Conservation (phyloP, 768 basidiomycete genomes). For the Phlegmacium glaucopus region DNA sequence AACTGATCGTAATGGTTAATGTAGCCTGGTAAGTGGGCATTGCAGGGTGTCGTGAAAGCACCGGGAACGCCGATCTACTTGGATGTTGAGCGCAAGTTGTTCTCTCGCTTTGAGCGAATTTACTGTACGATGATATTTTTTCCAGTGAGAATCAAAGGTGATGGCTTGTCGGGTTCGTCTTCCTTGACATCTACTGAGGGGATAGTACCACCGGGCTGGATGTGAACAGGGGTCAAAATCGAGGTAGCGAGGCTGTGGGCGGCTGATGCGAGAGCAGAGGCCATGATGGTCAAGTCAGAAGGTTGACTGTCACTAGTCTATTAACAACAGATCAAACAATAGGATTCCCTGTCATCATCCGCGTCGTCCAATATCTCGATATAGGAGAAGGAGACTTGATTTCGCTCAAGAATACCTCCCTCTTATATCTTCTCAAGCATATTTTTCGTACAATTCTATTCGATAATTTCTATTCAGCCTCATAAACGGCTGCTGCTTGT, state of each 20-base stretch:
- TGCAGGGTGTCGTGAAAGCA: conserved; percentile 74
- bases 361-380: too few relatives aligned
- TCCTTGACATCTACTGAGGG: conserved; percentile 58
- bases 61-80: conserved; percentile 72
- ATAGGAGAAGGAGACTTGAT: too few relatives aligned
- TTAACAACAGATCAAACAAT: too few relatives aligned
- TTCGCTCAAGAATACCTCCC: too few relatives aligned
- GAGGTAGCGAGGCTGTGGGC: conserved; percentile 54
- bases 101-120: neutral
- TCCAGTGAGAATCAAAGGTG: conserved; percentile 46
- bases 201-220: conserved; percentile 45
- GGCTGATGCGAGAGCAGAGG: conserved; percentile 42
- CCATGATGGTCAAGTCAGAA: conserved; percentile 29
- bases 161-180: conserved; percentile 40
- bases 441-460: too few relatives aligned
- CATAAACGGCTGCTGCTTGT: too few relatives aligned
- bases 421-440: too few relatives aligned
- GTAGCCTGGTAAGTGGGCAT: conserved; percentile 60
- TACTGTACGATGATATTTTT: conserved; percentile 58
- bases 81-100: neutral
- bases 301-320: too few relatives aligned
- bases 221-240: conserved; percentile 44
- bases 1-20: conserved; percentile 64
- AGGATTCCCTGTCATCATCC: too few relatives aligned
- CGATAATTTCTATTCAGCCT: too few relatives aligned